Percentiles rank a stretch among this genome's conserved stretches.
Evolutionary conservation across 768 basidiomycete species (phyloP).

Genomic region (Kwoniella sp.): DNA sequence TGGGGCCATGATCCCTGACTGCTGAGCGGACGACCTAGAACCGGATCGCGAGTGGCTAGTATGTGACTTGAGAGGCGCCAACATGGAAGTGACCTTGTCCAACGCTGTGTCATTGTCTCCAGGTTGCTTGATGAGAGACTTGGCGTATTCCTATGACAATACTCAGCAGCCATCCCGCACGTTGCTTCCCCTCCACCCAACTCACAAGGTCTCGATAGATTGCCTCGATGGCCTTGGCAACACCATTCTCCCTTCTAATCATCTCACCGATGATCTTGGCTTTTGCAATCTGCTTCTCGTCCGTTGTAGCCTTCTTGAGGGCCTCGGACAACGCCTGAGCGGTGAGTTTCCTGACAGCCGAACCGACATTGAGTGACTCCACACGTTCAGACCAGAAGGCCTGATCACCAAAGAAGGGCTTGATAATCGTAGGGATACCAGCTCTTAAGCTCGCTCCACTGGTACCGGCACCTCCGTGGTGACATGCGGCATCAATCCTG

Average conservation of each 20-base stretch:
- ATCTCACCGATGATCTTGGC: conserved; percentile 79
- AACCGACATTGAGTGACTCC: conserved; percentile 89
- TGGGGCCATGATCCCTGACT: neutral
- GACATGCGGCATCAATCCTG: conserved; percentile 91
- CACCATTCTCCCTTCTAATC: conserved; percentile 88
- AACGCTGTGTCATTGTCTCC: conserved; percentile 10
- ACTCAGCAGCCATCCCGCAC: neutral
- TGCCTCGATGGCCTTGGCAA: conserved; percentile 83
- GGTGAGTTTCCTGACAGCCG: conserved; percentile 80
- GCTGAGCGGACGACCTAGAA: conserved; percentile 3
- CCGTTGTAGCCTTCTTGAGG: conserved; percentile 73
- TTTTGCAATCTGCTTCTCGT: conserved; percentile 79
- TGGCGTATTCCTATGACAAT: conserved; percentile 70
- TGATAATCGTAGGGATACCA: conserved; percentile 76
- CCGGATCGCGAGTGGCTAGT: conserved; percentile 1
- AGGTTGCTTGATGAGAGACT: conserved; percentile 69
- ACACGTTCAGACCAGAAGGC: conserved; percentile 97
- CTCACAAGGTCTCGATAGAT: conserved; percentile 81
- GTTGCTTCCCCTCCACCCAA: neutral
- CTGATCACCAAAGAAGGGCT: conserved; percentile 97
- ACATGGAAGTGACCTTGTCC: conserved; percentile 18
- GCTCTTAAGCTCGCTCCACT: conserved; percentile 83
- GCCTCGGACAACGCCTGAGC: conserved; percentile 73
- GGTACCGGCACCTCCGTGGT: conserved; percentile 96
- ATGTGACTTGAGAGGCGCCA: conserved; percentile 16